phyloP scores from a whole-genome alignment of 768 basidiomycete genomes.

The Fistulinella prunicolor region DNA sequence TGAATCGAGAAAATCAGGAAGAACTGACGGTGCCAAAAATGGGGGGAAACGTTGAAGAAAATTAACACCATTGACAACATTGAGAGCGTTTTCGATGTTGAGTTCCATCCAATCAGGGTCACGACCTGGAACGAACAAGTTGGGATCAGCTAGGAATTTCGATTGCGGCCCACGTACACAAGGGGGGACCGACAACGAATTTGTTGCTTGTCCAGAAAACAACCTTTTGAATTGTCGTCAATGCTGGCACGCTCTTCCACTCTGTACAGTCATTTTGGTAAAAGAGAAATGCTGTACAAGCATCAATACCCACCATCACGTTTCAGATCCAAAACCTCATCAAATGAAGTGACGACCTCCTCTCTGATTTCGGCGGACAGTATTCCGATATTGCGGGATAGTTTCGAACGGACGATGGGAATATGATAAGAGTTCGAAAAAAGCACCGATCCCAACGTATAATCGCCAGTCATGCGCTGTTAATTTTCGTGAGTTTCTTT shows the following conservation, averaged over 20 bases:
- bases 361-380: background rate
- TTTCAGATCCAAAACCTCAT: conserved; percentile 31
- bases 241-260: conserved; percentile 35
- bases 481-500: background rate
- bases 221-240: conserved; percentile 31
- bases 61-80: conserved; percentile 19
- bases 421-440: background rate
- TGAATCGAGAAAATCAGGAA: background rate
- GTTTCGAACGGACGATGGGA: background rate
- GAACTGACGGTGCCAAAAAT: conserved; percentile 30
- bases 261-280: conserved; percentile 20
- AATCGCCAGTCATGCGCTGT: background rate
- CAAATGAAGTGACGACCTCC: background rate
- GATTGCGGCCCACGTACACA: conserved; percentile 34
- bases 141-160: background rate
- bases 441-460: background rate
- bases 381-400: background rate
- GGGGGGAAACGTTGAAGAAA: conserved; percentile 31
- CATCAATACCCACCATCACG: conserved; percentile 6
- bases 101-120: conserved; percentile 33
- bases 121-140: conserved; percentile 31
- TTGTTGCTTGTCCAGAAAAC: conserved; percentile 43
- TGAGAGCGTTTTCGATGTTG: conserved; percentile 28
- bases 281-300: background rate
- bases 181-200: conserved; percentile 46